Evolutionary conservation across 495 filamentous ascomycete genomes (phyloP).

Genomic region (Jackrogersella multiformis): DNA sequence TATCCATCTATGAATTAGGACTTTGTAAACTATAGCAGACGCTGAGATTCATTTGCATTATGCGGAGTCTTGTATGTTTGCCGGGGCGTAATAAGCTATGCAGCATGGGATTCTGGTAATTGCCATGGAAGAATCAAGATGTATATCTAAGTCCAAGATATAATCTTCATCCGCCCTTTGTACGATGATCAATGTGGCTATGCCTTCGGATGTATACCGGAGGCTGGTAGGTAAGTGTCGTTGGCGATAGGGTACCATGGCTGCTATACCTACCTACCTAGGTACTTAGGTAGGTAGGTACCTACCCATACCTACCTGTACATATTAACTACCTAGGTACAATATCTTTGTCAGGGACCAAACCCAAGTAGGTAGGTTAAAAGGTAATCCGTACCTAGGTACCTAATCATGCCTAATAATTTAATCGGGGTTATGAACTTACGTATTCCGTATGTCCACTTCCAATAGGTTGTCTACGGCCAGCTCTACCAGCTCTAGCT

Average conservation of each 20-base stretch:
- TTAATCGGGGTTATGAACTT: constrained; percentile 1
- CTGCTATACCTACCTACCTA: too few species aligned
- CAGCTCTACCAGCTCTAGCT: too few species aligned
- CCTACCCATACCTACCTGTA: too few species aligned
- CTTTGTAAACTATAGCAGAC: constrained; percentile 12
- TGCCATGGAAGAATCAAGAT: neutral
- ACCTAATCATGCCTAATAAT: too few species aligned
- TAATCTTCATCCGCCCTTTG: neutral
- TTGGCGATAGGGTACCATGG: constrained; percentile 8
- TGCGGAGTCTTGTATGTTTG: constrained; percentile 15
- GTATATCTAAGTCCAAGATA: neutral
- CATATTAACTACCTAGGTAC: too few species aligned
- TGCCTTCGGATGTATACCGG: too few species aligned
- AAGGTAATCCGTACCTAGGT: too few species aligned
- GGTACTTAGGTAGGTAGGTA: too few species aligned
- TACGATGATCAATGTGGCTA: neutral
- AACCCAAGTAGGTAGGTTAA: constrained; percentile 4
- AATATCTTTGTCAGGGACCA: constrained; percentile 1
- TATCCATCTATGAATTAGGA: constrained; percentile 18
- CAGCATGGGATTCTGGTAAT: neutral
- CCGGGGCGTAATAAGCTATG: neutral
- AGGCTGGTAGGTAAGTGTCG: too few species aligned
- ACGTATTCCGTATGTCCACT: too few species aligned
- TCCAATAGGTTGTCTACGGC: too few species aligned
- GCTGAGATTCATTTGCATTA: constrained; percentile 22